Evolutionary conservation across 306 rosid species (phyloP), one percentile per base, ranked within the genome.

Genomic region (Carpinus viminea): DNA sequence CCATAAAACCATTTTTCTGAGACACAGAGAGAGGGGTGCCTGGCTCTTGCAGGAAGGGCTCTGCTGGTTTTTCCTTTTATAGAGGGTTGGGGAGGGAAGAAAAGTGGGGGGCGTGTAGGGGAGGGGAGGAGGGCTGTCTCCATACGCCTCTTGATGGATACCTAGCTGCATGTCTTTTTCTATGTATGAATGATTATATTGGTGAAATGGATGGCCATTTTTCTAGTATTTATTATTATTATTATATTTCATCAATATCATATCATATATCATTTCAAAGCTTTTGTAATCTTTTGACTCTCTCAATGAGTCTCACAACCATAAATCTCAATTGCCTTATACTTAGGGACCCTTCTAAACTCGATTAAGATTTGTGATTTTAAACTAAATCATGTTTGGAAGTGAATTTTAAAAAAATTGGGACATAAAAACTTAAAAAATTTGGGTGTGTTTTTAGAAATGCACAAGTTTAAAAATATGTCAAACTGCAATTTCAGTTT

Each of bases 141-240:
- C 5, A 3, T 9, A 18, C 12, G 26, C 28, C 70, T 18, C 1
- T 18, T 41, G 72, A 54, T 59, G 73, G 50, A 16, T 47, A 24
- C 66, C n/a, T 1, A 70, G 26, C 34, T 31, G 34, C 34, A 31
- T 31, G 64, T 55, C 5, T 83, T 88, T 91, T 90, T 91, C 84
- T 69, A n/a, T 36, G 62, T 76, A 43, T 62, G 82, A 80, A 90
- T 90, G 85, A 90, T 89, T 92, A 55, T 20, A 77, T 47, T 56
- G 18, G 76, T 11, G 90, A 85, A 88, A 86, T 72, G 62, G 74
- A 85, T 84, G 83, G 87, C 78, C 51, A 17, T 62, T 1, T 61
- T 57, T 72, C 77, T 60, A 76, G 26, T 43, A 61, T 55, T 31
- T 70, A 66, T 64, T 50, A 17, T 48, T 73, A 16, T 38, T 48